phyloP scores from a whole-genome alignment of 2,329 filamentous ascomycete species.

The Arachnopeziza araneosa region DNA sequence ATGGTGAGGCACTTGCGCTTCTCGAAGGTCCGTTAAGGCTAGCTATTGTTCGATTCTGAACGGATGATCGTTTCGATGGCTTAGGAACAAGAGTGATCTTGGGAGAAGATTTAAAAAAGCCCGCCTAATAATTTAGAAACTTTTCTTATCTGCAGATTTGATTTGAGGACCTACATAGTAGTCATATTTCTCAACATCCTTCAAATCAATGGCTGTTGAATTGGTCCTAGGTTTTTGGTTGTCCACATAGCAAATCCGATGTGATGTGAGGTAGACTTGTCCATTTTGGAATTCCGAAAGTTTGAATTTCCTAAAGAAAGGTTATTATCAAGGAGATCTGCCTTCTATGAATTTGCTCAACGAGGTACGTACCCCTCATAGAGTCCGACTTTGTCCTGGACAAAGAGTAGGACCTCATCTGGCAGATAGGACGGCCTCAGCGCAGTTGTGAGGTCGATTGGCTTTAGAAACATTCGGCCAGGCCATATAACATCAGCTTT shows the following conservation, averaged over 20 bases:
- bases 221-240: conserved; percentile 77
- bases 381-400: conserved; percentile 93
- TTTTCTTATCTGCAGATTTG: not conserved
- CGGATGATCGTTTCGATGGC: conserved; percentile 58
- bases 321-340: not conserved
- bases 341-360: not conserved
- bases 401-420: conserved; percentile 92
- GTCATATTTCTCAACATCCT: conserved; percentile 84
- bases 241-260: conserved; percentile 93
- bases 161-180: conserved; percentile 60
- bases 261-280: conserved; percentile 92
- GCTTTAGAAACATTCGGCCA: conserved; percentile 94
- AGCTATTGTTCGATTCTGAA: conserved; percentile 48
- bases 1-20: conserved; percentile 42
- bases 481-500: not conserved
- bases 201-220: conserved; percentile 80
- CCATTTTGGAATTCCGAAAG: conserved; percentile 91
- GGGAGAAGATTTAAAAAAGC: conserved; percentile 89
- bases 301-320: conserved; percentile 73
- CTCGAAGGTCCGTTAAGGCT: conserved; percentile 42
- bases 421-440: conserved; percentile 86
- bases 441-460: conserved; percentile 92
- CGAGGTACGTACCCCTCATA: conserved; percentile 78
- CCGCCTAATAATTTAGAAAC: conserved; percentile 49
- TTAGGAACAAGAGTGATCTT: conserved; percentile 91